Base-by-base conservation (phyloP, 495 filamentous ascomycete genomes). In the Elaphomyces granulatus region DNA sequence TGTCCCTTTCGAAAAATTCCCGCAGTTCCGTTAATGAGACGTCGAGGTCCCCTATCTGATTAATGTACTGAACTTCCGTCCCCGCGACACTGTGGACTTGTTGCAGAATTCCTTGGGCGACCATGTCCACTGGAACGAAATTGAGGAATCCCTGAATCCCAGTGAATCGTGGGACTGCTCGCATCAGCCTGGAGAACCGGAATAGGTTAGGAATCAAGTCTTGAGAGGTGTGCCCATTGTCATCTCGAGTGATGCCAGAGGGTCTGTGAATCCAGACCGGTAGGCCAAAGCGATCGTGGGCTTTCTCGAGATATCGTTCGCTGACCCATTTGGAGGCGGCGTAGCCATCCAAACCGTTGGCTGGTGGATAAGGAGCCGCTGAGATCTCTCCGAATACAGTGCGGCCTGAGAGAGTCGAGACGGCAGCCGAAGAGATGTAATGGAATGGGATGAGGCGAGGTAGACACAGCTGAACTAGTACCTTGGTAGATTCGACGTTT, bases 301-400 rank as follows among this genome's bases (percentile, higher is more conserved):
- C 47, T 2, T 52, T 50, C 47, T 75, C 70, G 0, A 78, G 52
- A 17, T 60, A 48, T 4, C 37, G 40, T 50, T 78, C 74, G 39
- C 66, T 63, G 1, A 63, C 73, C 73, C 74, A 78, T 20, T 72
- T 72, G 2, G 56, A 50, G 0, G 69, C 57, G 0, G 48, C 46
- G 40, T 75, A 78, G 1, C 72, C 72, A 34, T 67, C 48, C 1
- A 45, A 39, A 14, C 50, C 51, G 14, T 54, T 54, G 18, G 41
- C 20, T 16, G 48, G 28, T 16, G 10, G 17, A n/a, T 17, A 12
- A 8, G 36, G 20, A 3, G 21, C 26, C 4, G 31, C 42, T 32
- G 44, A 21, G 20, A 32, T 30, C 19, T 43, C 18, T 8, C 36
- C 19, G n/a, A 49, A 42, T 14, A 20, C 2, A 0, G 20, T 17